Conservation (phyloP, 202 grass and related monocot genomes). For the Carex arenaria region DNA sequence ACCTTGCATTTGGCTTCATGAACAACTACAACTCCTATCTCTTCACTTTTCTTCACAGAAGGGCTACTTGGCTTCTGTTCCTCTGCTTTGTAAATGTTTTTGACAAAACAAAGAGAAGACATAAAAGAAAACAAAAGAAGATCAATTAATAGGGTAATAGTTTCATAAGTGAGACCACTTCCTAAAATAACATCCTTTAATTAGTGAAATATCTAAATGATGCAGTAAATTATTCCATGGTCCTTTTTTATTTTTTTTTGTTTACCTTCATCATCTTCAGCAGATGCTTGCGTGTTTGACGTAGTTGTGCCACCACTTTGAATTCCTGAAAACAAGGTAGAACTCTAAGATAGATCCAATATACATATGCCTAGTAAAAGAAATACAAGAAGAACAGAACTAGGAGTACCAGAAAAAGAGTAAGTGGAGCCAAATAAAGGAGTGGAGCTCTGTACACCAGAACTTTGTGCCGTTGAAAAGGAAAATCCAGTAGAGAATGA, state of each 20-base stretch:
- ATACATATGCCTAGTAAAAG: background rate
- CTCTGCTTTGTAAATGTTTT: conserved; percentile 29
- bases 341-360: background rate
- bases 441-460: conserved; percentile 30
- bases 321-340: conserved; percentile 12
- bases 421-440: conserved; percentile 49
- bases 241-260: background rate
- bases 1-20: conserved; percentile 98
- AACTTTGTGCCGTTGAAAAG: conserved; percentile 31
- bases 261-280: conserved; percentile 5
- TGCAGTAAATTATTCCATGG: background rate
- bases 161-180: background rate
- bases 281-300: background rate
- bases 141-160: background rate
- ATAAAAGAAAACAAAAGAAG: background rate
- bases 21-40: conserved; percentile 82
- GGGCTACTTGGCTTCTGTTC: conserved; percentile 76
- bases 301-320: background rate
- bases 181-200: background rate
- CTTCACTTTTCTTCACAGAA: conserved; percentile 88
- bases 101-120: conserved; percentile 9
- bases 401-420: conserved; percentile 49
- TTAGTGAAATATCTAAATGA: background rate
- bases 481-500: conserved; percentile 22
- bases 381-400: conserved; percentile 1